phyloP scores from a whole-genome alignment of 2,329 filamentous ascomycete genomes.

The Colletotrichum musae region DNA sequence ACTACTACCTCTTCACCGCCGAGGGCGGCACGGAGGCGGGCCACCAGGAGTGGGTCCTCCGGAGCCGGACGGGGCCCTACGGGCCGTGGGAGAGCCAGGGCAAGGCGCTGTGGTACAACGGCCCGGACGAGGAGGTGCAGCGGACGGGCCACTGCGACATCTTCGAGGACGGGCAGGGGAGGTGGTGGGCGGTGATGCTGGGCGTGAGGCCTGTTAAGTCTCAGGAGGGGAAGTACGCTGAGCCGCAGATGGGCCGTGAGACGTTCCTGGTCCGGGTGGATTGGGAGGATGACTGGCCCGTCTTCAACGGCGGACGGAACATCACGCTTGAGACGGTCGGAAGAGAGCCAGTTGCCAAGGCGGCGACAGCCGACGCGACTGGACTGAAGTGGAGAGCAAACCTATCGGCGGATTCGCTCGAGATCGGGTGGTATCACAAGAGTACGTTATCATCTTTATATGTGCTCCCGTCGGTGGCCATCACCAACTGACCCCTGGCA shows the following conservation, averaged over 20 bases:
- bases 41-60: conserved; percentile 67
- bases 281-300: conserved; percentile 67
- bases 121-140: conserved; percentile 62
- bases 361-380: conserved; percentile 50
- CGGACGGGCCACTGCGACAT: conserved; percentile 65
- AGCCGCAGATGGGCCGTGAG: conserved; percentile 62
- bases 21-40: conserved; percentile 61
- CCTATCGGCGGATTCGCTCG: conserved; percentile 49
- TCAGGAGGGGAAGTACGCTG: conserved; percentile 47
- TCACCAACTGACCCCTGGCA: conserved; percentile 42
- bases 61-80: conserved; percentile 58
- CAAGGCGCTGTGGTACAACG: conserved; percentile 63
- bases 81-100: conserved; percentile 65
- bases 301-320: conserved; percentile 63
- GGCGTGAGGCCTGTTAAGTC: conserved; percentile 57
- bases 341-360: conserved; percentile 44
- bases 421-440: conserved; percentile 57
- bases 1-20: conserved; percentile 58
- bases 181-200: conserved; percentile 64
- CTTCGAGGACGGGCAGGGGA: conserved; percentile 59
- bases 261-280: conserved; percentile 64
- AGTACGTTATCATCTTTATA: conserved; percentile 42
- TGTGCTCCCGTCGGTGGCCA: background rate
- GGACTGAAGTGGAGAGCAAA: conserved; percentile 49
- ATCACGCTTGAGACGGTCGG: conserved; percentile 56